Percentiles rank a stretch among this genome's conserved stretches.
These are phyloP conservation scores for Tephrocybe rancida DNA, from an alignment of 768 basidiomycete species.

Conservation along the genomic window DNA sequence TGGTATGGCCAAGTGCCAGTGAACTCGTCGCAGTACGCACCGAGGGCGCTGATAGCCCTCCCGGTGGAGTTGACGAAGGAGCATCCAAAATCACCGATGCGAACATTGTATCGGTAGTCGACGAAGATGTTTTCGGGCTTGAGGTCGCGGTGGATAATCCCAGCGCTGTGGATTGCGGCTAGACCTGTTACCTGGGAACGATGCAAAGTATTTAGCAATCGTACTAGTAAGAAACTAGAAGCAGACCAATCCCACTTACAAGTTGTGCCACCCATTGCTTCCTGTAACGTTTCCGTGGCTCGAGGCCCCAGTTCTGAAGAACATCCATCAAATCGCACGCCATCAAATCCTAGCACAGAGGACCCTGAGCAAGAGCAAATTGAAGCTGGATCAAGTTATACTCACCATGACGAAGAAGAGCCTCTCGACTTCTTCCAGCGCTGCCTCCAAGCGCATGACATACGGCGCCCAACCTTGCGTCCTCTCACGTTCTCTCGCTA, in stretches of 20 bases:
- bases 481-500: slow-evolving; percentile 23
- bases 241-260: slow-evolving; percentile 25
- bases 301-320: slow-evolving; percentile 22
- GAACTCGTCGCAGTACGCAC: slow-evolving; percentile 24
- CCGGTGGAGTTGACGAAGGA: slow-evolving; percentile 22
- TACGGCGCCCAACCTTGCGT: slow-evolving; percentile 28
- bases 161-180: slow-evolving; percentile 53
- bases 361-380: background rate
- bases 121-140: slow-evolving; percentile 75
- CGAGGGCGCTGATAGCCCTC: slow-evolving; percentile 13
- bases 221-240: background rate
- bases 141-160: slow-evolving; percentile 69
- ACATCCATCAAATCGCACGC: slow-evolving; percentile 34
- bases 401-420: slow-evolving; percentile 44
- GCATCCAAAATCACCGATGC: slow-evolving; percentile 44
- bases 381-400: background rate
- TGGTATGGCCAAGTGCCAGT: slow-evolving; percentile 38
- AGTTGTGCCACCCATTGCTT: slow-evolving; percentile 43
- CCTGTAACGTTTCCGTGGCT: slow-evolving; percentile 26
- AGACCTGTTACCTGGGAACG: slow-evolving; percentile 37
- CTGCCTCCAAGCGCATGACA: slow-evolving; percentile 40
- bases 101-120: slow-evolving; percentile 38
- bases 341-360: slow-evolving; percentile 39
- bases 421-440: slow-evolving; percentile 28
- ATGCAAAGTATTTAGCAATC: background rate